A percentile compares a stretch with the other conserved stretches of the same genome.
Conservation (phyloP, 305 asterid genomes). For the Solanum hybrid region DNA sequence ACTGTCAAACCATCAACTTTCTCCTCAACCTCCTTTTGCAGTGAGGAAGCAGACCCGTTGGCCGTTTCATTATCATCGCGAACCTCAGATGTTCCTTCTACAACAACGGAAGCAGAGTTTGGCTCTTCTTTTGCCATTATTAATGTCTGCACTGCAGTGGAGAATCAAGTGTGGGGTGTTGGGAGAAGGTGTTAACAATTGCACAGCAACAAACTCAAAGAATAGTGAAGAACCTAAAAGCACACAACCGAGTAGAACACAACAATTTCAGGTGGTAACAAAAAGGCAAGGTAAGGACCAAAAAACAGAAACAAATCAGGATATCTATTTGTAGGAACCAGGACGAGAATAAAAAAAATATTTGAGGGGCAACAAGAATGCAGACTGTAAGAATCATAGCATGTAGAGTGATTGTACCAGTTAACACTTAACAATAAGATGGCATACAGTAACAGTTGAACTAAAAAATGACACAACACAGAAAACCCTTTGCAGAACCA, state of each 20-base stretch:
- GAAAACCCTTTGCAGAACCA: background rate
- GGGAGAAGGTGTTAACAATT: background rate
- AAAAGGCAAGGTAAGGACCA: background rate
- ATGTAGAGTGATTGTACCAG: background rate
- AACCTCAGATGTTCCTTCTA: conserved; percentile 32
- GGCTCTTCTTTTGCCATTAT: conserved; percentile 14
- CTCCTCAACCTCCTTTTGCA: conserved; percentile 37
- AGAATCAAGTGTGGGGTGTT: background rate
- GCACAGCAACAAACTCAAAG: background rate
- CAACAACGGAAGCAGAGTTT: conserved; percentile 7
- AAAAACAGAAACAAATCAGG: background rate
- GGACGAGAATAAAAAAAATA: background rate
- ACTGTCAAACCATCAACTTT: conserved; percentile 40
- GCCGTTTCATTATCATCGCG: conserved; percentile 18
- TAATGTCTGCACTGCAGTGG: conserved; percentile 1
- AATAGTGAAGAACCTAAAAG: background rate
- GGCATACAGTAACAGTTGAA: background rate
- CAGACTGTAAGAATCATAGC: background rate
- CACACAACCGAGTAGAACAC: background rate
- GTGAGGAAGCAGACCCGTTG: conserved; percentile 18
- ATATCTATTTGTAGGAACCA: background rate
- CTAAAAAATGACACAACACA: background rate
- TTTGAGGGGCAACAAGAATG: background rate
- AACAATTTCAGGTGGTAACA: background rate
- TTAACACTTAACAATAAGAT: background rate